Conservation (phyloP, 192 early-diverging fungal species). For the Neocallimastix lanati region DNA sequence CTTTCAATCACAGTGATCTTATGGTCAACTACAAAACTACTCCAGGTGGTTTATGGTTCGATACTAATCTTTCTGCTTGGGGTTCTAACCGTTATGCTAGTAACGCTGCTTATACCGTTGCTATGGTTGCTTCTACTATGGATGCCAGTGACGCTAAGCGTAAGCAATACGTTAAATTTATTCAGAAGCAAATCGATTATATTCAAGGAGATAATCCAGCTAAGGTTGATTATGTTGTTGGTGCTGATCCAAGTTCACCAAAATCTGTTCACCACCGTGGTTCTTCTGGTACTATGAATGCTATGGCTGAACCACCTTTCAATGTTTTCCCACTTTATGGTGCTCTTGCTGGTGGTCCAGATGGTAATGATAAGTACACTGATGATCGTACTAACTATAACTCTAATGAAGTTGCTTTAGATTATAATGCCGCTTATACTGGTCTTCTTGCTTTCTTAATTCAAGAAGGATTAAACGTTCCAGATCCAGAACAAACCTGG, state of each 20-base stretch:
- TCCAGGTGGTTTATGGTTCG: neutral
- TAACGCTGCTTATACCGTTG: neutral
- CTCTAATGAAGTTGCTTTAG: conserved; percentile 14
- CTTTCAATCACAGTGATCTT: neutral
- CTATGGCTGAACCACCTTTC: conserved; percentile 4
- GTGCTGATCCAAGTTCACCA: conserved; percentile 37
- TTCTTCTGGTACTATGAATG: conserved; percentile 25
- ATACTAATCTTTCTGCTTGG: neutral
- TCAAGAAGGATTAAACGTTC: neutral
- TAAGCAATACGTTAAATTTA: neutral
- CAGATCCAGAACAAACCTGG: neutral
- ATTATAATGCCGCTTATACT: neutral
- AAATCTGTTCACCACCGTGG: conserved; percentile 34
- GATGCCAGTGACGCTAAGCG: neutral
- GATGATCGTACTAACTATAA: conserved; percentile 23
- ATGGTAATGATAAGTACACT: conserved; percentile 20
- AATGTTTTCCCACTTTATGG: conserved; percentile 25
- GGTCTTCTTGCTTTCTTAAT: neutral
- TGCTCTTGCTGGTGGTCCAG: conserved; percentile 34
- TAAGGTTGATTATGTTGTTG: conserved; percentile 33
- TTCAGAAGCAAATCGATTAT: conserved; percentile 22
- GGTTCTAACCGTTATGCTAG: neutral
- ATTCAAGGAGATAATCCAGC: conserved; percentile 27
- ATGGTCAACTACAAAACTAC: conserved; percentile 4
- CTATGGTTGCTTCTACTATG: neutral